A percentile compares a stretch with the other conserved stretches of the same genome.
These are phyloP conservation scores for Smallanthus sonchifolius DNA, from an alignment of 129 eudicot species.

Conservation along the genomic window DNA sequence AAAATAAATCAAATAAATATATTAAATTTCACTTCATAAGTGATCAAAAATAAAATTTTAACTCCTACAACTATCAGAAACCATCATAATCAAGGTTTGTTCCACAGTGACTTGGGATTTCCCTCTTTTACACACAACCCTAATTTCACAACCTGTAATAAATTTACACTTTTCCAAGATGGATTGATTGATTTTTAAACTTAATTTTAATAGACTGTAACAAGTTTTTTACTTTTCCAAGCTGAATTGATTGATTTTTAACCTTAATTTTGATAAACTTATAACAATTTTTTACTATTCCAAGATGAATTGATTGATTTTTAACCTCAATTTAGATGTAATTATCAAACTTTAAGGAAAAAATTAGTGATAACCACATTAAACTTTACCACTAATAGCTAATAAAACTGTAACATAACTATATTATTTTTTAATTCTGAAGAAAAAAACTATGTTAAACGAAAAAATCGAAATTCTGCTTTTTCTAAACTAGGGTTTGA, in stretches of 20 bases:
- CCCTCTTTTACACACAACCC: background rate
- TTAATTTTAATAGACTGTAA: background rate
- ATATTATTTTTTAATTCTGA: background rate
- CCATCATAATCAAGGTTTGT: background rate
- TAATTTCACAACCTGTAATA: background rate
- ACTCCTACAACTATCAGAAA: background rate
- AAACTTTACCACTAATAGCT: background rate
- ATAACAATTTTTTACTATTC: no score
- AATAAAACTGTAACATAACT: background rate
- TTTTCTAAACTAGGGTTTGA: slow-evolving; percentile 11
- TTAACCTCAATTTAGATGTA: background rate
- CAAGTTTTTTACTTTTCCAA: no score
- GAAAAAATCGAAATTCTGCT: background rate
- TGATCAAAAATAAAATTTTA: background rate
- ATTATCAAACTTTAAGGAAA: background rate
- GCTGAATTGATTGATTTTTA: background rate
- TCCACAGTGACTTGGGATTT: background rate
- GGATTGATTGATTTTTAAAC: background rate
- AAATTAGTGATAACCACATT: background rate
- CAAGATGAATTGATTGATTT: background rate
- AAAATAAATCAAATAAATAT: background rate
- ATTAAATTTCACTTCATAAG: background rate
- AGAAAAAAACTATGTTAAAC: background rate
- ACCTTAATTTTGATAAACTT: background rate
- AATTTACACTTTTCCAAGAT: background rate